A percentile compares a stretch with the other conserved stretches of the same genome.
phyloP scores from a whole-genome alignment of 1,284 basidiomycete genomes.

The Ceratobasidium sp. region DNA sequence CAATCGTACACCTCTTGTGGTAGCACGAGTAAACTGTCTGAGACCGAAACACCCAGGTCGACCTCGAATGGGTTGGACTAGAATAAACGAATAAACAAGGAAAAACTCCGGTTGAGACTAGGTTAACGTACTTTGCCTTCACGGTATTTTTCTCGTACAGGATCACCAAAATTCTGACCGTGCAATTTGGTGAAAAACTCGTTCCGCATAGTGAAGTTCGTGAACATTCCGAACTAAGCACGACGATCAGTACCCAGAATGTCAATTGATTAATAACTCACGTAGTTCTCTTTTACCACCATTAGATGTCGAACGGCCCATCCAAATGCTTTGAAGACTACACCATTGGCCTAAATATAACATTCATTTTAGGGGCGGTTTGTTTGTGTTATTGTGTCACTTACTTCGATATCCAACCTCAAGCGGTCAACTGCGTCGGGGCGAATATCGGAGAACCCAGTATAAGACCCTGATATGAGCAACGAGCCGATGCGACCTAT shows the following conservation, averaged over 20 bases:
- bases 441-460: constrained; percentile 76
- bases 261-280: background rate
- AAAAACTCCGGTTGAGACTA: background rate
- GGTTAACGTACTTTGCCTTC: constrained; percentile 71
- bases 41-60: constrained; percentile 70
- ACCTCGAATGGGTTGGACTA: constrained; percentile 88
- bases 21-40: constrained; percentile 71
- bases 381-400: constrained; percentile 52
- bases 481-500: constrained; percentile 74
- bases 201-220: constrained; percentile 87
- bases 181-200: constrained; percentile 84
- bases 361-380: constrained; percentile 28
- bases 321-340: constrained; percentile 81
- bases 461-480: constrained; percentile 78
- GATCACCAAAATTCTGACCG: constrained; percentile 79
- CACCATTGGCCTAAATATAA: constrained; percentile 58
- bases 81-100: constrained; percentile 14
- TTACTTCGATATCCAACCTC: constrained; percentile 75
- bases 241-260: background rate
- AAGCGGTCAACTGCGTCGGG: constrained; percentile 84
- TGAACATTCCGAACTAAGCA: constrained; percentile 80
- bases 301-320: constrained; percentile 91
- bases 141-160: constrained; percentile 82
- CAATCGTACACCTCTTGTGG: constrained; percentile 84
- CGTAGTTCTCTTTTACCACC: constrained; percentile 89